Evolutionary conservation across 352 stramenopile genomes (phyloP), one percentile per base, ranked within the genome.

Genomic region (Globisporangium middletonii): DNA sequence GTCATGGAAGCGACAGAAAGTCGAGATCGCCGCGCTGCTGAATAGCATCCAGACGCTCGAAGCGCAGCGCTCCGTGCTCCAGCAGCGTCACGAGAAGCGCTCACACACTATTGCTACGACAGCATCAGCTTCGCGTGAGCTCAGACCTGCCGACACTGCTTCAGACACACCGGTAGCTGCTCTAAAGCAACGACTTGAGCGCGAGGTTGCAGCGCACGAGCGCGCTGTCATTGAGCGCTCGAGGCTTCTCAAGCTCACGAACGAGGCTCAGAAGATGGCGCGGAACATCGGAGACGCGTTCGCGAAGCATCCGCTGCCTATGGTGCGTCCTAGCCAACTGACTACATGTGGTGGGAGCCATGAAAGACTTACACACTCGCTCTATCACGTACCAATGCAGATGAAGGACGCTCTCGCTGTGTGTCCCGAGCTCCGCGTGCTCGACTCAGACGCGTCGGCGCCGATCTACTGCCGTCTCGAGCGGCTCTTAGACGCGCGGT

Each of bases 1-100:
- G 23, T 69, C 61, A 3, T 70, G 66, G 55, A 60, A 71, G 50
- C 71, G 65, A 7, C 71, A 68, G 58, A 75, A 71, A 46, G 56
- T 77, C 4, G 68, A 79, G 48, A 54, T 75, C 5, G 55, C 63
- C 16, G 30, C 53, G 18, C 52, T 79, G 35, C 50, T 63, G 52
- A 53, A 47, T 2, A 54, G 67, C 15, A 38, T 69, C 15, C 53
- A 71, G 16, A 56, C 71, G n/a, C 45, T 79, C 30, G 53, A 77
- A 45, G 69, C 58, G 13, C 65, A 50, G 6, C 45, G 71, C 33
- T 53, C 62, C 46, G 51, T 69, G n/a, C 47, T 79, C 15, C 62
- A 72, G 53, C 27, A 67, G 37, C 48, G 19, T 15, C 16, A 11
- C 3, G n/a, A 27, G 43, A 26, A 30, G 6, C n/a, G 43, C 16